Evolutionary conservation across 106 monocot genomes (phyloP), one percentile per base, ranked within the genome.

Genomic region (Xerophyta viscosa): DNA sequence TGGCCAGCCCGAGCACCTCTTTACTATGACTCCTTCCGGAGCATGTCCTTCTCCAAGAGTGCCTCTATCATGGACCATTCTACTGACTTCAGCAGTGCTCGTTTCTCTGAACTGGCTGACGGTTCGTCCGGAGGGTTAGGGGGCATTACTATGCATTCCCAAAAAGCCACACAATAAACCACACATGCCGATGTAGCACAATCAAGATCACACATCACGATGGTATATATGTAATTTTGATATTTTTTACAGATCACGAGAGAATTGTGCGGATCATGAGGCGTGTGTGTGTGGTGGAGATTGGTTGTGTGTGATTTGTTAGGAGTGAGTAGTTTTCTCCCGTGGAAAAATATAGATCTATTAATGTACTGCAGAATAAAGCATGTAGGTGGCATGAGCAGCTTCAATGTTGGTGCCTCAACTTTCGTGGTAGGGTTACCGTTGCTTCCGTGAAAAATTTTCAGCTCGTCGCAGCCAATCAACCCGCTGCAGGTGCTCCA

Each of bases 361-460:
- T 87, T n/a, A n/a, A n/a, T 31, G 43, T 87, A 4, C 71, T 87
- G 12, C 26, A 57, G 5, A 87, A 87, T 67, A 87, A 87, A 61
- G 72, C 71, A 3, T 81, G 81, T 18, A 69, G 86, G 30, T 87
- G 86, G 86, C 81, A 81, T 15, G 87, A 87, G 39, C 87, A 87
- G 66, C 41, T 87, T 50, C 86, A 87, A 43, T 87, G 86, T 67
- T 81, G 86, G 86, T 87, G 86, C 61, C 60, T 87, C 4, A 81
- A 87, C 31, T 87, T 87, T 42, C 62, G 77, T 1, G 86, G 86
- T 3, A 37, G 86, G 14, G 86, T 87, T 1, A 81, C 86, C 0
- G 77, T 87, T 3, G 86, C 86, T 0, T 87, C 86, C 0, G 86
- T 87, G 42, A 87, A 87, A 65, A 87, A 87, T 39, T 87, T 87